A percentile compares a stretch with the other conserved stretches of the same genome.
Evolutionary conservation across 108 stramenopile genomes (phyloP).

Genomic region (Nitzschia sp.): DNA sequence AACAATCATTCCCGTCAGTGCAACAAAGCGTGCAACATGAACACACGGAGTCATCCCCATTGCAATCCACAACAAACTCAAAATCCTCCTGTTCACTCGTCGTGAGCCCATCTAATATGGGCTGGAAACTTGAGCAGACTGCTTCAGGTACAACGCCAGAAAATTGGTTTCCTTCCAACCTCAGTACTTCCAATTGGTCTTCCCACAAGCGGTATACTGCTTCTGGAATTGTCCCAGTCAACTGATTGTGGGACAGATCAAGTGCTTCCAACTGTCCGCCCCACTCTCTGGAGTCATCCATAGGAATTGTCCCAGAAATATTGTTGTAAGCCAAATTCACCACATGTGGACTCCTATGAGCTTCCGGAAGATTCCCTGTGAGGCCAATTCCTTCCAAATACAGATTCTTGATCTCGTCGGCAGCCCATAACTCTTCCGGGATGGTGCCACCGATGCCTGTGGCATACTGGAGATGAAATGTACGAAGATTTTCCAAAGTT

Average conservation of each 20-base stretch:
- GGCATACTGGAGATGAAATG: neutral
- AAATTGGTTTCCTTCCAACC: slow-evolving; percentile 8
- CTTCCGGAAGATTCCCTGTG: neutral
- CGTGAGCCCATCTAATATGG: neutral
- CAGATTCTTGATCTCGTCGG: neutral
- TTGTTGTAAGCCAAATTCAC: neutral
- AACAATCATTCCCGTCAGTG: neutral
- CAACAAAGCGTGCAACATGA: slow-evolving; percentile 12
- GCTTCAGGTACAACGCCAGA: neutral
- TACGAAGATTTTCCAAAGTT: neutral
- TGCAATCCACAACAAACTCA: neutral
- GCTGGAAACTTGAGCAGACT: neutral
- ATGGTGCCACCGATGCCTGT: neutral
- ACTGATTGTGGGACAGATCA: slow-evolving; percentile 2
- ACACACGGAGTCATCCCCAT: neutral
- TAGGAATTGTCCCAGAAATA: neutral
- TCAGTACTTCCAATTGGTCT: neutral
- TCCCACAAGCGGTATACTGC: neutral
- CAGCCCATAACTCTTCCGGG: neutral
- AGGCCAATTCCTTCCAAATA: neutral
- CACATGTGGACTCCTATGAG: neutral
- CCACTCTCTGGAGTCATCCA: neutral
- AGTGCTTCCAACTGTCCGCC: neutral
- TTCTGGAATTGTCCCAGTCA: slow-evolving; percentile 5
- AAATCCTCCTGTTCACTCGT: too few species aligned